Conservation (phyloP, 495 filamentous ascomycete species). For the Rhizodiscina lignyota region DNA sequence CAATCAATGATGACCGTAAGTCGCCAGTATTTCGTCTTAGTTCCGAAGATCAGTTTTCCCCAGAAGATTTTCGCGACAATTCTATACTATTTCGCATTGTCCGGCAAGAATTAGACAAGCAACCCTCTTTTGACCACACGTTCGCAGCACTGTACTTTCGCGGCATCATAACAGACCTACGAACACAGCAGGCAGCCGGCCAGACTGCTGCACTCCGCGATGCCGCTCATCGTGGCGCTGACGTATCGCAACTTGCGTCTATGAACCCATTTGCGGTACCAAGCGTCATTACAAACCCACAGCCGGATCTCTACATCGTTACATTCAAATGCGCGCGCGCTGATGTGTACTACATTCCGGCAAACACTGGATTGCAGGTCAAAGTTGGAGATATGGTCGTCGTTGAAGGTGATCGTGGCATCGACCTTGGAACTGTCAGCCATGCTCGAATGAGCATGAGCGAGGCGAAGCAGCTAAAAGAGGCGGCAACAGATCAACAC, state of each 20-base stretch:
- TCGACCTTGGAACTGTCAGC: constrained; percentile 85
- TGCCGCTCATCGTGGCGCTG: not conserved
- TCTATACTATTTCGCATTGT: not conserved
- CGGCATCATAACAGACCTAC: not conserved
- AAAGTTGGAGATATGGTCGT: constrained; percentile 88
- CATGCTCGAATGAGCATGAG: constrained; percentile 69
- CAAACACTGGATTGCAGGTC: constrained; percentile 81
- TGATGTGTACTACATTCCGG: constrained; percentile 92
- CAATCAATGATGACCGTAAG: not conserved
- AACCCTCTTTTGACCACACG: not conserved
- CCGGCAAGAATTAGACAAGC: not conserved
- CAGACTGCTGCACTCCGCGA: not conserved
- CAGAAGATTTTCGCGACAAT: not conserved
- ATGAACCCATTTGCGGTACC: constrained; percentile 8
- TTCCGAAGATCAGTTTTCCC: not conserved
- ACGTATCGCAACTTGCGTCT: too few species aligned
- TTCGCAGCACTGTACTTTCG: not conserved
- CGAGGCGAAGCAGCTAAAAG: constrained; percentile 72
- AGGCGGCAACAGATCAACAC: constrained; percentile 80
- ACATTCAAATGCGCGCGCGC: constrained; percentile 89
- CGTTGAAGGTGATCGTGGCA: constrained; percentile 91
- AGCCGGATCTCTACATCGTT: constrained; percentile 62
- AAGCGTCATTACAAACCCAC: constrained; percentile 1
- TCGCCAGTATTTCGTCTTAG: too few species aligned
- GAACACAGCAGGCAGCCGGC: not conserved